Conservation (phyloP, 208 protist genomes). For the Crithidia brevicula region DNA sequence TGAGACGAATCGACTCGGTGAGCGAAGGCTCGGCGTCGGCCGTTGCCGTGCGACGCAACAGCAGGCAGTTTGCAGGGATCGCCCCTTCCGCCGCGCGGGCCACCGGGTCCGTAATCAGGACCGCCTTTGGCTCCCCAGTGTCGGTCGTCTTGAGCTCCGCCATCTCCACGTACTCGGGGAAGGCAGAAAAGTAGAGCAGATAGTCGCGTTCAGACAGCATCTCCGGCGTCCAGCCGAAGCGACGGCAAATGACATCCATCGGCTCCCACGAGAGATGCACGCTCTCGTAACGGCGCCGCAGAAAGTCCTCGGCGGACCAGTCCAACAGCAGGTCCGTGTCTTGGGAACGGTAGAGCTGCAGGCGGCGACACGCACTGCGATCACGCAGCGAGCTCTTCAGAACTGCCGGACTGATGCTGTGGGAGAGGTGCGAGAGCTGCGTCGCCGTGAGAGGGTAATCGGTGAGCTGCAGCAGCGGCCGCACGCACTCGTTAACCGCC, state of each 20-base stretch:
- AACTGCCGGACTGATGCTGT: slow-evolving; percentile 62
- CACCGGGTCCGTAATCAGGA: slow-evolving; percentile 72
- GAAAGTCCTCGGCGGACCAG: slow-evolving; percentile 90
- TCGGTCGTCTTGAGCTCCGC: slow-evolving; percentile 65
- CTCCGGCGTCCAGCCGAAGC: slow-evolving; percentile 80
- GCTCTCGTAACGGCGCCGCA: slow-evolving; percentile 91
- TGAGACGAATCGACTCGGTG: slow-evolving; percentile 88
- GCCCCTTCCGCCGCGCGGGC: slow-evolving; percentile 45
- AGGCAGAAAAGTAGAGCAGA: slow-evolving; percentile 84
- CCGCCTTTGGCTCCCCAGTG: slow-evolving; percentile 40
- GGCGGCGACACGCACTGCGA: slow-evolving; percentile 47
- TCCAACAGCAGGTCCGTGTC: slow-evolving; percentile 85
- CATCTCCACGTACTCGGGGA: slow-evolving; percentile 79
- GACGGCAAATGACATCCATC: slow-evolving; percentile 76
- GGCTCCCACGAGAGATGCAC: slow-evolving; percentile 92
- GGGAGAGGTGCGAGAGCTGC: slow-evolving; percentile 64
- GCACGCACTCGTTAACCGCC: slow-evolving; percentile 78
- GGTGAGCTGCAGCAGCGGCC: slow-evolving; percentile 85
- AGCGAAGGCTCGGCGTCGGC: slow-evolving; percentile 83
- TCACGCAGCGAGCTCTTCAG: slow-evolving; percentile 73
- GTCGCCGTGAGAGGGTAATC: slow-evolving; percentile 83
- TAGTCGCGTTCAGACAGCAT: slow-evolving; percentile 79
- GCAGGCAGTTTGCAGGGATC: slow-evolving; percentile 67
- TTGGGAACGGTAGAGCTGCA: slow-evolving; percentile 82
- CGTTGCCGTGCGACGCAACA: slow-evolving; percentile 67